Percentiles rank a stretch among this genome's conserved stretches.
phyloP scores from a whole-genome alignment of 108 stramenopile genomes.

The Aurantiochytrium sp. region DNA sequence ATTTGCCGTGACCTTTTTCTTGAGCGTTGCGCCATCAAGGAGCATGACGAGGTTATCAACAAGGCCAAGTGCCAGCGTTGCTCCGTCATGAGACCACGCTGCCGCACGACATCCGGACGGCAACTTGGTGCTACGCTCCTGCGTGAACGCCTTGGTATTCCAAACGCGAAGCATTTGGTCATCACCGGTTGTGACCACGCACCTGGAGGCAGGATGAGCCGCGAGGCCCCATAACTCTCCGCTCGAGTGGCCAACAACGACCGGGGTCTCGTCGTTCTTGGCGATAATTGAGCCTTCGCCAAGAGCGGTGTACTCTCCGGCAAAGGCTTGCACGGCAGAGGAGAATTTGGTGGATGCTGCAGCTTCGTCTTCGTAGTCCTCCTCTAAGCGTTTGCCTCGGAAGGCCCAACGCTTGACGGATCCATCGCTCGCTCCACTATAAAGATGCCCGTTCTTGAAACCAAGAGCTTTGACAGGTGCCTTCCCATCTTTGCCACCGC shows the following conservation, averaged over 20 bases:
- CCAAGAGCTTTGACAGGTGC: background rate
- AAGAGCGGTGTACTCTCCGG: background rate
- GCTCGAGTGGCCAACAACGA: conserved; percentile 28
- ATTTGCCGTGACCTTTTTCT: background rate
- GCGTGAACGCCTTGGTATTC: background rate
- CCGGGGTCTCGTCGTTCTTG: background rate
- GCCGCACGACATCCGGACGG: conserved; percentile 27
- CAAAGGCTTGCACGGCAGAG: background rate
- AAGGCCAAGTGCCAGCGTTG: conserved; percentile 33
- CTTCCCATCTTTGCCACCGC: too few species aligned
- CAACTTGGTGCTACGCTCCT: background rate
- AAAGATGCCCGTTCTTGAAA: background rate
- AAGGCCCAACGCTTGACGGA: background rate
- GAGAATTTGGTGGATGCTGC: background rate
- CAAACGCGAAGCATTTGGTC: conserved; percentile 36
- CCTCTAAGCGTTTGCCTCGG: background rate
- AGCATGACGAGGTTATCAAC: background rate
- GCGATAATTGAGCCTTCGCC: background rate
- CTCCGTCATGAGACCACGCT: conserved; percentile 40
- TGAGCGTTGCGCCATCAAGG: background rate
- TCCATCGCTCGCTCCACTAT: background rate
- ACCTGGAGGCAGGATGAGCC: conserved; percentile 4
- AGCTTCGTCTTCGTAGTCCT: background rate
- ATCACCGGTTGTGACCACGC: conserved; percentile 37
- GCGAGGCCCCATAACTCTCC: conserved; percentile 41